A percentile compares a stretch with the other conserved stretches of the same genome.
These are phyloP conservation scores for Osmanthus fragrans DNA, from an alignment of 257 asterid genomes.

Conservation along the genomic window DNA sequence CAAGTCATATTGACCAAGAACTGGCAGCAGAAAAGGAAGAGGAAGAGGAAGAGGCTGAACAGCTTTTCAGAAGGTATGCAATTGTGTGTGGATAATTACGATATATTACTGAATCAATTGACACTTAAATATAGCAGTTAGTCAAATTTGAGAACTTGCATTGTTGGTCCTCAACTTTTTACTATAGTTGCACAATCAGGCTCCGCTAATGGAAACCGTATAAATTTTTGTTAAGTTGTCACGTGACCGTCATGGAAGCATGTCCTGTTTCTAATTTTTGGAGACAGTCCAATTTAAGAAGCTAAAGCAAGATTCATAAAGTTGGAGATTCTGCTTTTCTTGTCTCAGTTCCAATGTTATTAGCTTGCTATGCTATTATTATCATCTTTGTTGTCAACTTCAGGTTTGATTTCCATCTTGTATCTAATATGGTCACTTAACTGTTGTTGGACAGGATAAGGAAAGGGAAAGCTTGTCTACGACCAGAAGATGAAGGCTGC, in stretches of 20 bases:
- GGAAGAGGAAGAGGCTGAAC: conserved; percentile 88
- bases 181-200: not conserved
- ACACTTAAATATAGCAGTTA: not conserved
- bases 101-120: not conserved
- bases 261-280: not conserved
- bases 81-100: not conserved
- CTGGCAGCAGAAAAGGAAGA: conserved; percentile 50
- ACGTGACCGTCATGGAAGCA: not conserved
- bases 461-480: conserved; percentile 89
- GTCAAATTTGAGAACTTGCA: not conserved
- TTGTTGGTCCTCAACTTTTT: not conserved
- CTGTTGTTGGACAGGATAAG: conserved; percentile 55
- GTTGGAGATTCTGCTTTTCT: not conserved
- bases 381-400: not conserved
- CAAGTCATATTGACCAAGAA: conserved; percentile 49
- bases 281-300: not conserved
- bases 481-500: conserved; percentile 63
- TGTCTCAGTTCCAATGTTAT: not conserved
- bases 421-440: not conserved
- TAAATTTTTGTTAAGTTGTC: not conserved
- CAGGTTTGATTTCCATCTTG: not conserved
- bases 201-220: not conserved
- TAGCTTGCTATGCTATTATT: not conserved
- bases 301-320: not conserved
- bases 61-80: conserved; percentile 72